Evolutionary conservation across 108 stramenopile genomes (phyloP).

Genomic region (Conticribra guillardii): DNA sequence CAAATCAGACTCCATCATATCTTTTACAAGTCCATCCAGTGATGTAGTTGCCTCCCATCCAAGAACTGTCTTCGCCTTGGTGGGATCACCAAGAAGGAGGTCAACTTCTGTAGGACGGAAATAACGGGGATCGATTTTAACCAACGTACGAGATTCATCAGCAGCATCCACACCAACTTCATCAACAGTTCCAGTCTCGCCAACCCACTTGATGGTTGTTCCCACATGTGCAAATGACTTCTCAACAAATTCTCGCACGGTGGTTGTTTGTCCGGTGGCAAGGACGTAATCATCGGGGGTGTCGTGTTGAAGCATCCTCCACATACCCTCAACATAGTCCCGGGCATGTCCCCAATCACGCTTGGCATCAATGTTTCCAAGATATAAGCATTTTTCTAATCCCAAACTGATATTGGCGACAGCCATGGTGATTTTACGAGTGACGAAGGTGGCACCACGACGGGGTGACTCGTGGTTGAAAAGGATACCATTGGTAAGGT

Average conservation of each 20-base stretch:
- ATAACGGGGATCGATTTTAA: slow-evolving; percentile 94
- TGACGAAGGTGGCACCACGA: slow-evolving; percentile 98
- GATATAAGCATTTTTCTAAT: slow-evolving; percentile 87
- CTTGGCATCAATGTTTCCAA: slow-evolving; percentile 98
- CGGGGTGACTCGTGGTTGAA: slow-evolving; percentile 99
- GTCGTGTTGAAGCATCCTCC: slow-evolving; percentile 98
- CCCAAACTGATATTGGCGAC: slow-evolving; percentile 91
- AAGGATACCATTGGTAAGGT: slow-evolving; percentile 95
- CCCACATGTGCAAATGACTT: slow-evolving; percentile 89
- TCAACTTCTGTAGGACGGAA: slow-evolving; percentile 99
- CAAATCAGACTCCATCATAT: slow-evolving; percentile 96
- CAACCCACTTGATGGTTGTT: slow-evolving; percentile 90
- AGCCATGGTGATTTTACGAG: slow-evolving; percentile 96
- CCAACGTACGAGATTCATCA: slow-evolving; percentile 85
- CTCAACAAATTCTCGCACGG: slow-evolving; percentile 98
- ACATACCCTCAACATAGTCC: slow-evolving; percentile 99
- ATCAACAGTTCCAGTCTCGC: slow-evolving; percentile 89
- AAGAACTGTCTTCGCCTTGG: slow-evolving; percentile 92
- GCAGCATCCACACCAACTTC: slow-evolving; percentile 93
- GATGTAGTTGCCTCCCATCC: slow-evolving; percentile 89
- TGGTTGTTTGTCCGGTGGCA: slow-evolving; percentile 97
- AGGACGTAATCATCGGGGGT: slow-evolving; percentile 97
- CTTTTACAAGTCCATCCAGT: slow-evolving; percentile 90
- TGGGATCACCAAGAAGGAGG: slow-evolving; percentile 93
- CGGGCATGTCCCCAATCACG: slow-evolving; percentile 99